Evolutionary conservation across 352 stramenopile species (phyloP).

Genomic region (Pythium rhizo-oryzae): DNA sequence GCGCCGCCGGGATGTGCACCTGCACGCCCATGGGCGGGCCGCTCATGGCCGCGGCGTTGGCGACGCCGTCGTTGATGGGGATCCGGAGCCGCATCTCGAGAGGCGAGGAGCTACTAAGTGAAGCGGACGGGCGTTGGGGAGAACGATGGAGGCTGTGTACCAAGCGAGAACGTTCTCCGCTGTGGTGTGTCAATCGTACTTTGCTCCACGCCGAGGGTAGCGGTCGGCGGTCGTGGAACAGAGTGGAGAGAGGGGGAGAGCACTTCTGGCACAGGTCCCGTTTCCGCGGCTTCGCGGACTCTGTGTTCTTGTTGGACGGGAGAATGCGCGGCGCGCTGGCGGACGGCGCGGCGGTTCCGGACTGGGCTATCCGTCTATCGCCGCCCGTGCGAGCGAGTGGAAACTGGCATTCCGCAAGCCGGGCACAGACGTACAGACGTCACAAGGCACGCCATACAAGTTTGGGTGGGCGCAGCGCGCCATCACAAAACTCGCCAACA

Average conservation of each 20-base stretch:
- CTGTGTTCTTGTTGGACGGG: background rate
- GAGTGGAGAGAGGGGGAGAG: background rate
- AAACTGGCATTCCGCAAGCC: constrained; percentile 4
- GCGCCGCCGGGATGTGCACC: constrained; percentile 80
- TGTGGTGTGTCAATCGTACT: background rate
- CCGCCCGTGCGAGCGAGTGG: background rate
- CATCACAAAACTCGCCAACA: constrained; percentile 13
- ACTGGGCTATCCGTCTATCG: background rate
- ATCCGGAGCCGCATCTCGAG: constrained; percentile 18
- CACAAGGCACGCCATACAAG: constrained; percentile 3
- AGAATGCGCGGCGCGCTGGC: background rate
- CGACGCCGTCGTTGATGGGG: constrained; percentile 24
- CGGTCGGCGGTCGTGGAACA: constrained; percentile 3
- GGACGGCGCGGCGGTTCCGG: constrained; percentile 5
- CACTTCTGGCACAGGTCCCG: background rate
- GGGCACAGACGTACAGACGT: constrained; percentile 4
- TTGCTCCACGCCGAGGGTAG: background rate
- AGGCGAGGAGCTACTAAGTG: constrained; percentile 11
- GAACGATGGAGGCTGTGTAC: background rate
- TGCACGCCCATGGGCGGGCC: constrained; percentile 47
- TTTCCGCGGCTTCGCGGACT: background rate
- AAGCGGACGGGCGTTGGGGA: too few relatives aligned
- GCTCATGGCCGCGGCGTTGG: constrained; percentile 10
- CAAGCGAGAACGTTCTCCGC: background rate
- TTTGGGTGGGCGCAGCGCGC: background rate